Evolutionary conservation across 345 rosid species (phyloP).

Genomic region (Crucihimalaya himalaica): DNA sequence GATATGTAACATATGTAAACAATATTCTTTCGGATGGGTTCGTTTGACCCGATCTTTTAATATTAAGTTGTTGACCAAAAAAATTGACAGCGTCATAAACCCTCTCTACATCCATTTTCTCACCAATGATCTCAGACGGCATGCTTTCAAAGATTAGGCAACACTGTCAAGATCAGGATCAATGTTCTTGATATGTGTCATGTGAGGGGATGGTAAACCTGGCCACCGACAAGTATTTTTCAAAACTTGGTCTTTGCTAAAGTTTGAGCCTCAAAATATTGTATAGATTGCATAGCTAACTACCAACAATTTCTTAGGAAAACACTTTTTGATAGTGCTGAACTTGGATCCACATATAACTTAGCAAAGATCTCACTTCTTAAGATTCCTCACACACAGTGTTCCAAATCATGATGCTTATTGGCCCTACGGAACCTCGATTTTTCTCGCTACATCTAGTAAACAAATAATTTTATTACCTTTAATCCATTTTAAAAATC

Average conservation of each 20-base stretch:
- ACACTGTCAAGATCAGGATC: slow-evolving; percentile 44
- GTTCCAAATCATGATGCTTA: slow-evolving; percentile 6
- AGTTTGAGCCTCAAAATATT: neutral
- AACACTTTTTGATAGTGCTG: slow-evolving; percentile 53
- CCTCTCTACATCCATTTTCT: slow-evolving; percentile 9
- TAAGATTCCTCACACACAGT: slow-evolving; percentile 45
- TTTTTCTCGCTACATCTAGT: too few species aligned
- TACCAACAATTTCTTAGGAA: slow-evolving; percentile 51
- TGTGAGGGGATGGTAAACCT: slow-evolving; percentile 61
- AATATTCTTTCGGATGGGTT: too few species aligned
- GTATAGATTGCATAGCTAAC: slow-evolving; percentile 27
- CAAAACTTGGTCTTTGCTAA: neutral
- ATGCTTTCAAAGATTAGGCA: slow-evolving; percentile 12
- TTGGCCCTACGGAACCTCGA: too few species aligned
- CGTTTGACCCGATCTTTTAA: too few species aligned
- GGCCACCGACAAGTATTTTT: slow-evolving; percentile 21
- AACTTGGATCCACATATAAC: slow-evolving; percentile 64
- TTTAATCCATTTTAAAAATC: too few species aligned
- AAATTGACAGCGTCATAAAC: neutral
- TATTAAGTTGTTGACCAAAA: too few species aligned
- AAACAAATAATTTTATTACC: too few species aligned
- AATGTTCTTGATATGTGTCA: slow-evolving; percentile 50
- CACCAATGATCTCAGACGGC: neutral
- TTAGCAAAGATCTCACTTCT: slow-evolving; percentile 47
- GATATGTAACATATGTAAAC: too few species aligned